Evolutionary conservation across 805 yeast species (phyloP).

Genomic region (Candida morakotiae): DNA sequence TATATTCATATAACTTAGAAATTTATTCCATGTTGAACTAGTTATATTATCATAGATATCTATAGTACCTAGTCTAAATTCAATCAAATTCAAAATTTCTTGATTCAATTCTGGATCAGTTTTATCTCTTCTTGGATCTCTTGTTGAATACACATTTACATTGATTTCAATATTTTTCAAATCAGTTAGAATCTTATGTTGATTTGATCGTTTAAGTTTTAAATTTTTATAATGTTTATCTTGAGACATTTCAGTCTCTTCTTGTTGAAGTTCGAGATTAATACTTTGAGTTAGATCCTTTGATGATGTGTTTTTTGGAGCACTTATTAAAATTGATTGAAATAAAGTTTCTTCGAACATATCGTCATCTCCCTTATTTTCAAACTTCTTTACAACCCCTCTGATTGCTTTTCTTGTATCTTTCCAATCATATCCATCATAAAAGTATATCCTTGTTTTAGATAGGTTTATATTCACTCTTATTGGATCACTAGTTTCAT

Average conservation of each 20-base stretch:
- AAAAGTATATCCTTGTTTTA: conserved; percentile 46
- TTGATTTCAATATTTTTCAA: conserved; percentile 48
- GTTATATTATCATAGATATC: conserved; percentile 74
- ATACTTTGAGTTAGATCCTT: conserved; percentile 47
- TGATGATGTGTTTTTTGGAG: conserved; percentile 47
- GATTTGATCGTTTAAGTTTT: conserved; percentile 59
- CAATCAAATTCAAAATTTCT: conserved; percentile 47
- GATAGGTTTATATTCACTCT: conserved; percentile 31
- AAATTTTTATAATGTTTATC: conserved; percentile 42
- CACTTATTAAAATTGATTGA: conserved; percentile 73
- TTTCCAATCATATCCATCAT: conserved; percentile 93
- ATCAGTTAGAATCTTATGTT: conserved; percentile 57
- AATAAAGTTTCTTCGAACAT: conserved; percentile 62
- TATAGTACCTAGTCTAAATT: conserved; percentile 48
- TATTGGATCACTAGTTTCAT: conserved; percentile 17
- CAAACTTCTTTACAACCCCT: conserved; percentile 62
- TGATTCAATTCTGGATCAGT: conserved; percentile 31
- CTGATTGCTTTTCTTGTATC: conserved; percentile 65
- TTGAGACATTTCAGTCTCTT: conserved; percentile 18
- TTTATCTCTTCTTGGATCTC: conserved; percentile 40
- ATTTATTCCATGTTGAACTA: conserved; percentile 87
- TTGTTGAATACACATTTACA: conserved; percentile 41
- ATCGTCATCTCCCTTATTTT: conserved; percentile 17
- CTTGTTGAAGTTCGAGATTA: conserved; percentile 38
- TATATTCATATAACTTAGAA: conserved; percentile 64